phyloP scores from a whole-genome alignment of 2,329 filamentous ascomycete genomes.

The Aspergillus sojae region DNA sequence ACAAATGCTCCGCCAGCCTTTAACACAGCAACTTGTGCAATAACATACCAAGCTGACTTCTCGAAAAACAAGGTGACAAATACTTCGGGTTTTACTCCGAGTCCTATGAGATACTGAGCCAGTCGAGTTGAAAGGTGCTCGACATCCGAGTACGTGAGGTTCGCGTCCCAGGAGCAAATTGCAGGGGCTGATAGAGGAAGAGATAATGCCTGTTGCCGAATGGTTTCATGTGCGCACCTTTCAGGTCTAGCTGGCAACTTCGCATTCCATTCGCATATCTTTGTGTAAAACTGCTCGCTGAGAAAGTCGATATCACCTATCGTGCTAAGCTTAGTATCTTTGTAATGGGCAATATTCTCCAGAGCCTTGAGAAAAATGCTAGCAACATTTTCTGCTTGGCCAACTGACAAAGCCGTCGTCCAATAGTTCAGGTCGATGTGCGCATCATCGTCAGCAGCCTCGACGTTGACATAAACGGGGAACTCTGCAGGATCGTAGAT shows the following conservation, averaged over 20 bases:
- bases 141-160: conserved; percentile 41
- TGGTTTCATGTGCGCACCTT: conserved; percentile 40
- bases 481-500: conserved; percentile 54
- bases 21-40: conserved; percentile 44
- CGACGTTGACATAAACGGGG: conserved; percentile 52
- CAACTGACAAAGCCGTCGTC: conserved; percentile 43
- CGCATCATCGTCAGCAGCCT: conserved; percentile 46
- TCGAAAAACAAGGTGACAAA: conserved; percentile 47
- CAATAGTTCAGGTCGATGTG: conserved; percentile 46
- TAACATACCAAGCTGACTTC: conserved; percentile 47
- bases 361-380: conserved; percentile 41
- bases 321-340: conserved; percentile 33
- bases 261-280: conserved; percentile 39
- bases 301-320: conserved; percentile 36
- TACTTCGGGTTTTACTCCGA: conserved; percentile 44
- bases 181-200: conserved; percentile 29
- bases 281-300: conserved; percentile 32
- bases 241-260: conserved; percentile 30
- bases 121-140: conserved; percentile 41
- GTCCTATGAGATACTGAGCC: conserved; percentile 37
- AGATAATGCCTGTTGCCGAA: conserved; percentile 33
- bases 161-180: conserved; percentile 39
- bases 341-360: conserved; percentile 41
- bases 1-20: conserved; percentile 48
- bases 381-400: conserved; percentile 43